Percentiles rank a stretch among this genome's conserved stretches.
These are phyloP conservation scores for Umbellularia californica DNA, from an alignment of 164 flowering plant species.

Conservation along the genomic window DNA sequence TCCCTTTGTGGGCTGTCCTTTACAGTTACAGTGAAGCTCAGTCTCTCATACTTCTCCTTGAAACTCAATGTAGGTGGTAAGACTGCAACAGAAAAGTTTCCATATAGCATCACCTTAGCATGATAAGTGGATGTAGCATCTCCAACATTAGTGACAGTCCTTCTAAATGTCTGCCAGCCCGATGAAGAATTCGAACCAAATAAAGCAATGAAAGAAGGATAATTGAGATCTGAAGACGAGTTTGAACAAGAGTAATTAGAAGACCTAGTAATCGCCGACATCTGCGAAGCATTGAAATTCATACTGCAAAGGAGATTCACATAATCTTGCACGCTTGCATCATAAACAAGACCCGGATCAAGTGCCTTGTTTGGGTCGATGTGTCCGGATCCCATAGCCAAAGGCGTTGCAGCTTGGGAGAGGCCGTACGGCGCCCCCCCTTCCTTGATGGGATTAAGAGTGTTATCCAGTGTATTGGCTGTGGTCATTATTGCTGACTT, in stretches of 20 bases:
- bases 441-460: conserved; percentile 35
- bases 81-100: conserved; percentile 39
- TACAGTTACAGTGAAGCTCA: conserved; percentile 27
- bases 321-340: conserved; percentile 37
- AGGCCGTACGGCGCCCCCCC: conserved; percentile 2
- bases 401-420: conserved; percentile 34
- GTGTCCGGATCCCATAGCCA: conserved; percentile 69
- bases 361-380: conserved; percentile 62
- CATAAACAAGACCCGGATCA: conserved; percentile 67
- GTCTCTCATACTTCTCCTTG: conserved; percentile 39
- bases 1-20: conserved; percentile 11
- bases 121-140: conserved; percentile 33
- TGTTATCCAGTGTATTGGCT: conserved; percentile 37
- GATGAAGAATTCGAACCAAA: conserved; percentile 18
- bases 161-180: conserved; percentile 29
- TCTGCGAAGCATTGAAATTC: conserved; percentile 43
- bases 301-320: conserved; percentile 48
- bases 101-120: conserved; percentile 25
- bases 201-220: conserved; percentile 61
- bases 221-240: conserved; percentile 52
- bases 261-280: conserved; percentile 35
- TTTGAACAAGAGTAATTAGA: conserved; percentile 26
- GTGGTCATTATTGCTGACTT: conserved; percentile 78
- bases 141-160: conserved; percentile 65
- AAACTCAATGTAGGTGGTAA: conserved; percentile 43